Percentiles rank a stretch among this genome's conserved stretches.
phyloP scores from a whole-genome alignment of 2,329 filamentous ascomycete genomes.

The Pseudopithomyces chartarum region DNA sequence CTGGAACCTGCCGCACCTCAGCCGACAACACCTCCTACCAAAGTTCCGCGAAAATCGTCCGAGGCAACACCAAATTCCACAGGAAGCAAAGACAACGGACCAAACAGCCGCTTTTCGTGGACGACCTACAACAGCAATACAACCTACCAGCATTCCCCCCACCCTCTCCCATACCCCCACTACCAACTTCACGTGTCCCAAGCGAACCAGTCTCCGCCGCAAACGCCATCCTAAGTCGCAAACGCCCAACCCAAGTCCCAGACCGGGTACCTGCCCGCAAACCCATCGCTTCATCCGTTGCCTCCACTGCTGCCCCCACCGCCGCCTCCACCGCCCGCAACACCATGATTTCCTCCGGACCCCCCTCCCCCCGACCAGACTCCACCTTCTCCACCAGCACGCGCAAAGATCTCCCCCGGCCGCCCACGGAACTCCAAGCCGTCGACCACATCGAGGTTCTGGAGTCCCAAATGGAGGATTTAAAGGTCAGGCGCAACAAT shows the following conservation, averaged over 20 bases:
- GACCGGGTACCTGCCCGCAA: slow-evolving; percentile 33
- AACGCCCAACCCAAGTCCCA: slow-evolving; percentile 34
- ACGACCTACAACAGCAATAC: slow-evolving; percentile 42
- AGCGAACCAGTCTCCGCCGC: slow-evolving; percentile 33
- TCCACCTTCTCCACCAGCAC: slow-evolving; percentile 35
- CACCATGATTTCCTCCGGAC: slow-evolving; percentile 16
- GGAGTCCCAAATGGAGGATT: slow-evolving; percentile 46
- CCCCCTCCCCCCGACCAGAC: slow-evolving; percentile 26
- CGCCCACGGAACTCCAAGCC: slow-evolving; percentile 41
- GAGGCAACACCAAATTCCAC: slow-evolving; percentile 29
- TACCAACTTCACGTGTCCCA: slow-evolving; percentile 33
- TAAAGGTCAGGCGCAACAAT: slow-evolving; percentile 44
- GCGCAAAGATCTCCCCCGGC: slow-evolving; percentile 45
- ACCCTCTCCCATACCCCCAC: slow-evolving; percentile 46
- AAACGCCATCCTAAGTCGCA: slow-evolving; percentile 37
- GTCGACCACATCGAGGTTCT: slow-evolving; percentile 43
- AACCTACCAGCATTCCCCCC: slow-evolving; percentile 49
- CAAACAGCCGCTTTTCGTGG: slow-evolving; percentile 36
- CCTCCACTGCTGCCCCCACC: slow-evolving; percentile 16
- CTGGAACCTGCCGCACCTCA: slow-evolving; percentile 22
- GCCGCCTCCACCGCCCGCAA: slow-evolving; percentile 23
- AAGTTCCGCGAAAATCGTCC: slow-evolving; percentile 21
- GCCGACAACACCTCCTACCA: slow-evolving; percentile 33
- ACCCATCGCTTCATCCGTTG: slow-evolving; percentile 26
- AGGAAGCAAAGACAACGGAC: slow-evolving; percentile 23